Evolutionary conservation across 306 rosid species (phyloP).

Genomic region (Citrullus amarus): DNA sequence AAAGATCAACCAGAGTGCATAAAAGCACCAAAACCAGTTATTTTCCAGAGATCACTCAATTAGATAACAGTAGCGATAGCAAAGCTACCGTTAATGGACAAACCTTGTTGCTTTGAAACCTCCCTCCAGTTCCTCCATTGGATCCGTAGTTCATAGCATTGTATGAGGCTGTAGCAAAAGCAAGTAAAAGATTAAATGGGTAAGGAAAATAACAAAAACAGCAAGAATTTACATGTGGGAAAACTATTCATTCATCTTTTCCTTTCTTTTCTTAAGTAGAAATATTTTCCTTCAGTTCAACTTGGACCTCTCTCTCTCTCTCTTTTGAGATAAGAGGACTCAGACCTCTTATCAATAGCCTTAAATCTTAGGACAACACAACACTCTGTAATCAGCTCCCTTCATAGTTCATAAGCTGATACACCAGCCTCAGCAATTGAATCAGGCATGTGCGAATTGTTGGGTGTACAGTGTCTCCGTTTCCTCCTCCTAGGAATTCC

Average conservation of each 20-base stretch:
- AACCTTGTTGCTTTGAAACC: constrained; percentile 80
- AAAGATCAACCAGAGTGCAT: not conserved
- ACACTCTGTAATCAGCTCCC: no score
- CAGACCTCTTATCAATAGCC: not conserved
- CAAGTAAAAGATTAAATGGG: constrained; percentile 45
- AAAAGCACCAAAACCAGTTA: not conserved
- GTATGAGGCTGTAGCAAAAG: constrained; percentile 65
- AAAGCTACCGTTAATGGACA: constrained; percentile 14
- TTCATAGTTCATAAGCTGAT: not conserved
- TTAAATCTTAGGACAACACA: not conserved
- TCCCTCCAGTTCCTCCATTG: constrained; percentile 57
- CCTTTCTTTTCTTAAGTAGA: not conserved
- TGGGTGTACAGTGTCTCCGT: not conserved
- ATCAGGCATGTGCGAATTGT: not conserved
- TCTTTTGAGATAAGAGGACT: no score
- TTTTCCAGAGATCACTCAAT: not conserved
- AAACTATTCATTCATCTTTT: not conserved
- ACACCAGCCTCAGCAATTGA: not conserved
- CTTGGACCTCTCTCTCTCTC: no score
- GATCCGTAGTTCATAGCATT: constrained; percentile 48
- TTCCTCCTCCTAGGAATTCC: not conserved
- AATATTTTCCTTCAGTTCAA: not conserved
- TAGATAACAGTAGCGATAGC: constrained; percentile 14
- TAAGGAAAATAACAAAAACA: constrained; percentile 51
- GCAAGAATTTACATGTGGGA: constrained; percentile 38